Evolutionary conservation across 2,329 filamentous ascomycete genomes (phyloP).

Genomic region (Penicillium sp.): DNA sequence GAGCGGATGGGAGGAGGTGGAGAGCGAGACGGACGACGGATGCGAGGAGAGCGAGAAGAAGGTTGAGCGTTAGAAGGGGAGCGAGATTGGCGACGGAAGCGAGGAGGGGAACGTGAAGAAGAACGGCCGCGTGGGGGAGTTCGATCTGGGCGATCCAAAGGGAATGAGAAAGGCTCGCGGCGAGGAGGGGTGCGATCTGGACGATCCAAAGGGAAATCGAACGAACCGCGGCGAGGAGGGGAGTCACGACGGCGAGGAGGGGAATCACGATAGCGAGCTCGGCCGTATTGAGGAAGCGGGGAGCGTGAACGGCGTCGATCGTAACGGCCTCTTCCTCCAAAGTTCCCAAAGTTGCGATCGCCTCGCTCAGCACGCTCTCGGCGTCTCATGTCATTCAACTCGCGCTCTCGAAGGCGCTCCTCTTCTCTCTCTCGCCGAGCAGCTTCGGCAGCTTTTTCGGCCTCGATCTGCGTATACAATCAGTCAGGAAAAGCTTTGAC

Average conservation of each 20-base stretch:
- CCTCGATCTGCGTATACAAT: slow-evolving; percentile 67
- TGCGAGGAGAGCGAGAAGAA: slow-evolving; percentile 6
- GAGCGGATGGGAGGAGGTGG: slow-evolving; percentile 20
- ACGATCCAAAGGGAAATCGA: background rate
- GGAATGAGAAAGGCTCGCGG: slow-evolving; percentile 26
- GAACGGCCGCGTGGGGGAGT: slow-evolving; percentile 27
- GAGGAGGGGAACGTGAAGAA: no score
- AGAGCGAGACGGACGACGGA: slow-evolving; percentile 36
- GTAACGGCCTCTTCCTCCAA: slow-evolving; percentile 43
- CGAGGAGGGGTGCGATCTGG: slow-evolving; percentile 1
- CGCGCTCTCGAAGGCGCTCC: slow-evolving; percentile 72
- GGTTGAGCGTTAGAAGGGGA: no score
- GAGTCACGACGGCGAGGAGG: background rate
- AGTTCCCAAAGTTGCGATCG: slow-evolving; percentile 41
- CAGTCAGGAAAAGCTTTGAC: slow-evolving; percentile 19
- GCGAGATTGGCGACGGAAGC: no score
- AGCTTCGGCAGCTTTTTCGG: slow-evolving; percentile 80
- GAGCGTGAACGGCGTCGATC: slow-evolving; percentile 60
- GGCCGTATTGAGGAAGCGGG: slow-evolving; percentile 58
- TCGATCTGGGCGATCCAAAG: slow-evolving; percentile 9
- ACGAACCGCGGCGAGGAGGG: slow-evolving; percentile 1
- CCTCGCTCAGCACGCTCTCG: slow-evolving; percentile 52
- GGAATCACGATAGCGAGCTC: slow-evolving; percentile 50
- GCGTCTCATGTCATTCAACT: slow-evolving; percentile 71
- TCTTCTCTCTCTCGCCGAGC: slow-evolving; percentile 73